Base-by-base conservation (phyloP, 2,329 filamentous ascomycete species). In the Beauveria caledonica region DNA sequence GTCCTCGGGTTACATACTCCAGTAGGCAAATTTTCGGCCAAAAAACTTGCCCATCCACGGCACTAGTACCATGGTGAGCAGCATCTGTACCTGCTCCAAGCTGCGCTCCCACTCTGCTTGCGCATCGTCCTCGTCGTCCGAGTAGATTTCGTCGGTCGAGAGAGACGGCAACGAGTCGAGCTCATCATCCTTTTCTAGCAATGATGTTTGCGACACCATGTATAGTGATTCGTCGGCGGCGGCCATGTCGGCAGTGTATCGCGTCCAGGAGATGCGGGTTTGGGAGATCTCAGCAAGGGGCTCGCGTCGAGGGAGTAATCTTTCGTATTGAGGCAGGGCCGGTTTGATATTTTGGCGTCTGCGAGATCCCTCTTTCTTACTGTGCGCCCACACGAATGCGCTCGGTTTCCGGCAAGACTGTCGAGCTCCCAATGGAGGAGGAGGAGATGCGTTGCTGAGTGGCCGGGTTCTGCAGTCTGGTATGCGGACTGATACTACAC, bases 51-150 rank as follows among this genome's bases (percentile, higher is more conserved):
- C 94, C 66, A 91, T 79, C 73, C 96, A 97, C 3, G 94, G 94
- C 55, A 99, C 88, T 67, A 97, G 75, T 53, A 97, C 89, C 91
- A 99, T 96, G 21, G 90, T 96, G 71, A 97, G 76, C 66, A 99
- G 80, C 65, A 97, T 80, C 77, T 99, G 92, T 62, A 99, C 77
- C 76, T 99, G 94, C 74, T 97, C 90, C 64, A 99, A 77, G 68
- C 90, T 96, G 69, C 92, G 90, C 68, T 93, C 88, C 94, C 94
- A 99, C 76, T 99, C 93, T 63, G 84, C 84, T 74, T 99, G 93
- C 10, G 94, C 94, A 71, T 97, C 93, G 44, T 89, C 91, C 62
- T 88, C 79, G 62, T 80, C 79, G 54, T 88, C 84, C 36, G 77
- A 79, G 65, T 78, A 78, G 55, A 77, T 68, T 40, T 87, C 85